phyloP scores from a whole-genome alignment of 139 green algal species.

The Auxenochlorella pyrenoidosa region DNA sequence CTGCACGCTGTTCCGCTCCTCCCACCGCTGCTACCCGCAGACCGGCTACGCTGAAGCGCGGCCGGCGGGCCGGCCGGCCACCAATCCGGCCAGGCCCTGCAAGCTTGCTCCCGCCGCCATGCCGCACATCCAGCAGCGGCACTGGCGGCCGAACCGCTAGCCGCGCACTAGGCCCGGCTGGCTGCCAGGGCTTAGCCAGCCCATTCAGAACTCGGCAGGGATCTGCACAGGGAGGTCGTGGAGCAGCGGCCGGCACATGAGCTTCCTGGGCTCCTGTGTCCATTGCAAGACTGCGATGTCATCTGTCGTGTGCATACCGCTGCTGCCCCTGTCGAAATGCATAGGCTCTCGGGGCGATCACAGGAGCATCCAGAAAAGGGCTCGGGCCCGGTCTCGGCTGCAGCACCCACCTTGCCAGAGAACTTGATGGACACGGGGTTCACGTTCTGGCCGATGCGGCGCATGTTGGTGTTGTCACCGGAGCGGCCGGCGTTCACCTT shows the following conservation, averaged over 20 bases:
- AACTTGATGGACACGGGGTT: conserved; percentile 94
- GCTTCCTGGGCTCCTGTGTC: neutral
- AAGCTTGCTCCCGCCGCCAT: conserved; percentile 3
- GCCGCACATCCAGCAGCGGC: neutral
- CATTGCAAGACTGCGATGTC: no score
- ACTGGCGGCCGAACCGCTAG: neutral
- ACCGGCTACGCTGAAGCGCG: neutral
- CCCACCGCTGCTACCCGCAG: neutral
- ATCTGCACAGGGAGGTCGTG: neutral
- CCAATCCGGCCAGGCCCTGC: conserved; percentile 1
- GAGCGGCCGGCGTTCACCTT: conserved; percentile 97
- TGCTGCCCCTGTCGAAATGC: no score
- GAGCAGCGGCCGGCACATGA: neutral
- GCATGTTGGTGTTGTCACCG: conserved; percentile 89
- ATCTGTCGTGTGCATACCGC: no score
- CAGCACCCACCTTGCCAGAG: conserved; percentile 77
- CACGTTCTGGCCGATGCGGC: conserved; percentile 96
- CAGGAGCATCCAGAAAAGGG: no score
- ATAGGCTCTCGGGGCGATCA: no score
- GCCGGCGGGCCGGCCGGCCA: conserved; percentile 7
- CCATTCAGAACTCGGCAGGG: conserved; percentile 32
- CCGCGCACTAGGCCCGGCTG: neutral
- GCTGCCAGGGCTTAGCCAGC: neutral
- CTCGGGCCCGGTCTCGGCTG: no score
- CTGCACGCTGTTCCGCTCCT: neutral